Evolutionary conservation across 116 monocot species (phyloP), one percentile per base, ranked within the genome.

Genomic region (Papilionanthe hybrid): DNA sequence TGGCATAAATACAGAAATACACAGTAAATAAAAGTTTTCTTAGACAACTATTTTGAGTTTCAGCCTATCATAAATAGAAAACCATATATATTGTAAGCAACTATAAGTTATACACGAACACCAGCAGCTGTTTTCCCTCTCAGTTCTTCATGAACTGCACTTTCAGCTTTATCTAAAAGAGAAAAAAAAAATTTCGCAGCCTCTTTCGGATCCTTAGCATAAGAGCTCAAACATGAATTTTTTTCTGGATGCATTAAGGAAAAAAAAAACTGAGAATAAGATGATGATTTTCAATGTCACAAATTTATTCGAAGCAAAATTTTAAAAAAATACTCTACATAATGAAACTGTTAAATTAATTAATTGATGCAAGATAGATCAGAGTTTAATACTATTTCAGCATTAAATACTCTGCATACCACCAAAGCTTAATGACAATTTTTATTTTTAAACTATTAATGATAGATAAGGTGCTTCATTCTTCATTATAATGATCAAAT

Each of bases 141-240:
- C 75, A 94, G 78, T 75, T 89, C 91, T 25, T 11, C 23, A 80
- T 94, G 97, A 83, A 97, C 78, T n/a, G 77, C 88, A 48, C 53
- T 88, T 78, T 91, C 90, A 83, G 97, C 94, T 80, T 91, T 75
- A 79, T 92, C 79, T 47, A 97, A 60, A 50, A 97, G 91, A 81
- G 87, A 75, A 65, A 84, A 28, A 13, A 97, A 92, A 69, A 94
- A 97, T 8, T 91, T 69, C 45, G 97, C 97, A 85, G 97, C 94
- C 80, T 94, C 84, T 47, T 85, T 82, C 5, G 97, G 92, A 83
- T 92, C 84, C 73, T 80, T 77, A 25, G 97, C 88, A 87, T 86
- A 97, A 28, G 83, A 84, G 66, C 97, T 94, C 76, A 97, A 88
- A 63, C 97, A 92, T 43, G 97, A n/a, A 92, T 84, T 86, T 90